Percentiles rank a stretch among this genome's conserved stretches.
phyloP scores from a whole-genome alignment of 2,329 filamentous ascomycete genomes.

The Xylaria arbuscula region DNA sequence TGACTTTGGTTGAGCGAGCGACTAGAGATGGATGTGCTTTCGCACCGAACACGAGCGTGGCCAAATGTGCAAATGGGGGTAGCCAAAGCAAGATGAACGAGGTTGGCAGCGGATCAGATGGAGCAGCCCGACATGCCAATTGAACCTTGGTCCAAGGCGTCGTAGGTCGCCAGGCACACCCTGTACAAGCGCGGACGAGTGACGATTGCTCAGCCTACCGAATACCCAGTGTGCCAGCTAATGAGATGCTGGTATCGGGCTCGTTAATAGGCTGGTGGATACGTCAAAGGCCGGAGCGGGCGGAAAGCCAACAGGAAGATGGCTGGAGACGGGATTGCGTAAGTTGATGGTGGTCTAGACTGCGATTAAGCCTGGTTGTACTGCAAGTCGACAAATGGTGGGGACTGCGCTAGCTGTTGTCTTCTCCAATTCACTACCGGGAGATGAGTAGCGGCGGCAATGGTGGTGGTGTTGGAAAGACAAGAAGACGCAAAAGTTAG shows the following conservation, averaged over 20 bases:
- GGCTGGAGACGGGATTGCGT: conserved; percentile 19
- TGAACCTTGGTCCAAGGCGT: conserved; percentile 28
- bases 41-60: conserved; percentile 1
- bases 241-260: not conserved
- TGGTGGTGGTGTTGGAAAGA: not conserved
- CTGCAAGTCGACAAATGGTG: not conserved
- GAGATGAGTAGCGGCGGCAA: not conserved
- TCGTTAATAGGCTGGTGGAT: conserved; percentile 6
- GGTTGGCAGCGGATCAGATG: conserved; percentile 14
- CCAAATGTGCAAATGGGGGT: conserved; percentile 15
- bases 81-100: conserved; percentile 25
- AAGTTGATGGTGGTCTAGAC: conserved; percentile 11
- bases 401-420: conserved; percentile 12
- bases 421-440: conserved; percentile 19
- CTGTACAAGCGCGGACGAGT: not conserved
- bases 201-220: conserved; percentile 4
- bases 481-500: not conserved
- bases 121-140: conserved; percentile 26
- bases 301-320: conserved; percentile 23
- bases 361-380: not conserved
- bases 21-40: conserved; percentile 12
- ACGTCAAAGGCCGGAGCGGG: conserved; percentile 9
- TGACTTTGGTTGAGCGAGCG: conserved; percentile 41
- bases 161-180: conserved; percentile 3
- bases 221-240: not conserved